Evolutionary conservation across 2,329 filamentous ascomycete species (phyloP).

Genomic region (Orbilia brochopaga): DNA sequence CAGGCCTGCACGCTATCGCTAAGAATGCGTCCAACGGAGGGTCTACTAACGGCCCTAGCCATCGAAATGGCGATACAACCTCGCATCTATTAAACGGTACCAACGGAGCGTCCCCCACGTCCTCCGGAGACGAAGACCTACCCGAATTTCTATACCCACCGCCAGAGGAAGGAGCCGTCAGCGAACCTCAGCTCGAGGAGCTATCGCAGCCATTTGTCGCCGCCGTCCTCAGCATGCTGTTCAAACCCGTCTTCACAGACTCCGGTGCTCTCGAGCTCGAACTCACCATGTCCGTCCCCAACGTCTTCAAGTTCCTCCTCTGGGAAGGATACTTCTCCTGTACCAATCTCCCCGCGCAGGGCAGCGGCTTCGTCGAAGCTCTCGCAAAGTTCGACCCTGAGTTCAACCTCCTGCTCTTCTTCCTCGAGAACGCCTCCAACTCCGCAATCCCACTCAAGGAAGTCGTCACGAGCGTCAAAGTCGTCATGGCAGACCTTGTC

Average conservation of each 20-base stretch:
- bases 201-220: slow-evolving; percentile 45
- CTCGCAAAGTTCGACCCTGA: slow-evolving; percentile 47
- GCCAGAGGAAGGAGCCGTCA: slow-evolving; percentile 35
- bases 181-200: slow-evolving; percentile 31
- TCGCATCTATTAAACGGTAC: slow-evolving; percentile 29
- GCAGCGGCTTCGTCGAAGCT: slow-evolving; percentile 36
- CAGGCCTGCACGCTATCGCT: slow-evolving; percentile 29
- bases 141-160: slow-evolving; percentile 48
- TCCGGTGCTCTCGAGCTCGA: slow-evolving; percentile 38
- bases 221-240: slow-evolving; percentile 40
- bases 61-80: slow-evolving; percentile 25
- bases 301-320: slow-evolving; percentile 48
- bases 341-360: slow-evolving; percentile 42
- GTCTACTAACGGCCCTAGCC: slow-evolving; percentile 23
- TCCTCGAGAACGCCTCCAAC: slow-evolving; percentile 44
- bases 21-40: slow-evolving; percentile 21
- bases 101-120: slow-evolving; percentile 2
- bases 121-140: slow-evolving; percentile 39
- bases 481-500: slow-evolving; percentile 41
- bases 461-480: slow-evolving; percentile 47
- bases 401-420: slow-evolving; percentile 46
- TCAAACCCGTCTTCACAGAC: slow-evolving; percentile 42
- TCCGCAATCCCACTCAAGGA: slow-evolving; percentile 44
- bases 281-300: slow-evolving; percentile 42
- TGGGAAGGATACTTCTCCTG: slow-evolving; percentile 50